A percentile compares a stretch with the other conserved stretches of the same genome.
These are phyloP conservation scores for Ceriops decandra DNA, from an alignment of 345 rosid genomes.

Conservation along the genomic window DNA sequence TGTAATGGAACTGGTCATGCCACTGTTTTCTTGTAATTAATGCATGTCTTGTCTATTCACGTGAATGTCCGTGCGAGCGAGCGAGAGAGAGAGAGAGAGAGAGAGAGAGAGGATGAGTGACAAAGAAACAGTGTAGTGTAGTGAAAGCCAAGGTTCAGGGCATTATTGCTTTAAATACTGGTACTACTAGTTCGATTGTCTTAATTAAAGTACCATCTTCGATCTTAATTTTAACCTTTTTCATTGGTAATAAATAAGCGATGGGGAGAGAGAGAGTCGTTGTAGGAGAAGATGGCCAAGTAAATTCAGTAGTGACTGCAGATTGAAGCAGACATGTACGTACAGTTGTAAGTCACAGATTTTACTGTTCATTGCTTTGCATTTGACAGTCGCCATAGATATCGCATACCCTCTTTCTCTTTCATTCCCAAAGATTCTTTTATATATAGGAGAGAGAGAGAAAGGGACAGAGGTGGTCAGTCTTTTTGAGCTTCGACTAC, in stretches of 20 bases:
- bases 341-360: constrained; percentile 36
- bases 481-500: constrained; percentile 34
- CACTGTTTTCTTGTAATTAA: constrained; percentile 17
- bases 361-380: constrained; percentile 33
- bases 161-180: constrained; percentile 23
- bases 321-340: constrained; percentile 30
- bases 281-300: constrained; percentile 21
- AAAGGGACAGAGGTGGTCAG: constrained; percentile 6
- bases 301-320: constrained; percentile 31
- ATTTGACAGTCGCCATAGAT: constrained; percentile 13
- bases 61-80: background rate
- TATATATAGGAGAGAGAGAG: background rate
- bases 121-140: constrained; percentile 21
- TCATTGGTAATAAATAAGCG: no score
- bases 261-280: background rate
- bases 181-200: constrained; percentile 16
- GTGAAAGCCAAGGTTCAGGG: constrained; percentile 21
- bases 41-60: constrained; percentile 4
- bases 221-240: background rate
- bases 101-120: constrained; percentile 14
- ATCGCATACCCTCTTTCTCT: constrained; percentile 14
- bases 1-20: background rate
- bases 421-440: constrained; percentile 1
- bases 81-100: constrained; percentile 1
- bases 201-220: constrained; percentile 4